phyloP scores from a whole-genome alignment of 176 grass and related monocot species.

The Avena atlantica region DNA sequence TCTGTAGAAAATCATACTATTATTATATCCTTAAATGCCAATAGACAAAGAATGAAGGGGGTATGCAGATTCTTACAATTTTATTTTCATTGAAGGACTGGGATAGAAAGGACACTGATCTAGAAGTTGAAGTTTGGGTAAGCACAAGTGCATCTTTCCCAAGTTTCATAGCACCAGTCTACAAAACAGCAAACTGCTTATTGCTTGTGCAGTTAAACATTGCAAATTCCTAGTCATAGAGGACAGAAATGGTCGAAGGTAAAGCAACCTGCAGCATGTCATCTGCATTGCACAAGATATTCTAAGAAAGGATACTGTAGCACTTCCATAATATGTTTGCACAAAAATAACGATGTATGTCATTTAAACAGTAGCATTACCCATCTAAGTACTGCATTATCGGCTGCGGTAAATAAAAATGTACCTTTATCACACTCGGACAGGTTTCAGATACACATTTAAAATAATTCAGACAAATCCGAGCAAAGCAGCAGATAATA shows the following conservation, averaged over 20 bases:
- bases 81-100: constrained; percentile 48
- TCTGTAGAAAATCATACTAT: constrained; percentile 51
- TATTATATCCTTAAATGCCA: constrained; percentile 12
- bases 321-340: not conserved
- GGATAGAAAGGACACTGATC: constrained; percentile 63
- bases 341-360: no score
- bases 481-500: no score
- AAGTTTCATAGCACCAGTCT: constrained; percentile 56
- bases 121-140: constrained; percentile 67
- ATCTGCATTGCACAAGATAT: not conserved
- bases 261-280: not conserved
- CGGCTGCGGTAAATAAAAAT: not conserved
- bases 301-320: not conserved
- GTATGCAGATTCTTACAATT: constrained; percentile 50
- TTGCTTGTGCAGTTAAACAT: not conserved
- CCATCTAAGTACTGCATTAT: not conserved
- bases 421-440: not conserved
- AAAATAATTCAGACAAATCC: not conserved
- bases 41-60: not conserved
- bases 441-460: not conserved
- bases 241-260: not conserved
- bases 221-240: not conserved
- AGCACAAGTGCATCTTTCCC: constrained; percentile 82
- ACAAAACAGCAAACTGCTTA: not conserved
- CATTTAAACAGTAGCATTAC: not conserved